Conservation (phyloP, 2,329 filamentous ascomycete species). For the Clonostachys rosea region DNA sequence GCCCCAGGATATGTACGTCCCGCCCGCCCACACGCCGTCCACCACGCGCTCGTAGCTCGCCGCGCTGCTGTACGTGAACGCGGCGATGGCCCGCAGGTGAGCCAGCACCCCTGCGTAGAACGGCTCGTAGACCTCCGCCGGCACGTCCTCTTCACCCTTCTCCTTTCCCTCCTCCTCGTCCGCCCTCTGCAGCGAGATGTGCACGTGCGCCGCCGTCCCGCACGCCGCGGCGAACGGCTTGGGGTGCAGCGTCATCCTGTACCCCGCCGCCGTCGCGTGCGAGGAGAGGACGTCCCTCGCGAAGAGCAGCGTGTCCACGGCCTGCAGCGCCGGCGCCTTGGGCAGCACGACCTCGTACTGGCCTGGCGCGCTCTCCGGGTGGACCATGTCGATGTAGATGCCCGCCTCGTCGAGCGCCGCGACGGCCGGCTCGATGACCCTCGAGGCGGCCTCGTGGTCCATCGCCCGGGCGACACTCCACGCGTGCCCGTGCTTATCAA, state of each 20-base stretch:
- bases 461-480: constrained; percentile 66
- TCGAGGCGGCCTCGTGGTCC: constrained; percentile 42
- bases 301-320: constrained; percentile 68
- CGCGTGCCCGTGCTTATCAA: constrained; percentile 60
- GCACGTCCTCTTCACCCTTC: constrained; percentile 20
- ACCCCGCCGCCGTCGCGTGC: constrained; percentile 55
- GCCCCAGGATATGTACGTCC: constrained; percentile 75
- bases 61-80: constrained; percentile 63
- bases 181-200: constrained; percentile 58
- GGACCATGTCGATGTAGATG: constrained; percentile 67
- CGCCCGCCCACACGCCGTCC: constrained; percentile 74
- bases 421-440: constrained; percentile 63
- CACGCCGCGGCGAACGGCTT: constrained; percentile 55
- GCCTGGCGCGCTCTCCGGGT: constrained; percentile 67
- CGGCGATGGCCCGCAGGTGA: constrained; percentile 61
- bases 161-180: constrained; percentile 14
- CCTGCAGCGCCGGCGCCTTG: constrained; percentile 55
- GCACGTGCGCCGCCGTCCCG: constrained; percentile 65
- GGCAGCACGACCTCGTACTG: constrained; percentile 77
- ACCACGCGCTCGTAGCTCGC: constrained; percentile 64
- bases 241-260: constrained; percentile 69
- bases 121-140: constrained; percentile 42
- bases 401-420: constrained; percentile 53
- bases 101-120: constrained; percentile 71
- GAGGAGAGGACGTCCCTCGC: constrained; percentile 65